Evolutionary conservation across 1,139 yeast genomes (phyloP), one percentile per base, ranked within the genome.

Genomic region (Suhomyces maxii): DNA sequence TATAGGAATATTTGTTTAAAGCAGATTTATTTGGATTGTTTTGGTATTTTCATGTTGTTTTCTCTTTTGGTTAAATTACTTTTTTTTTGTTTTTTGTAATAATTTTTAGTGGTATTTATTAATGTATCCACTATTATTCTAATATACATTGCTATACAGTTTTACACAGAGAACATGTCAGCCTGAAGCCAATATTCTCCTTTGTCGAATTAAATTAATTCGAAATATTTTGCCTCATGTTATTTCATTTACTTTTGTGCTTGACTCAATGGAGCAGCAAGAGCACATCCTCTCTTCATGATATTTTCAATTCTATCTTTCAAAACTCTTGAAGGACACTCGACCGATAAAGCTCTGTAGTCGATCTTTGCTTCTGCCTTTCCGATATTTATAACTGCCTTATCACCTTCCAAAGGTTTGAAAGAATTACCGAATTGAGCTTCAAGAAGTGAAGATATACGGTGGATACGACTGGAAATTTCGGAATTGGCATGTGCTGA

Each of bases 341-440:
- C 82, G 0, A 91, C 96, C 2, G 76, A 69, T 62, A 89, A 75
- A 38, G 77, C 79, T 2, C 73, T 65, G 54, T 85, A 88, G 54
- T 85, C 79, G 13, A 95, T 80, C 13, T 68, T 69, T 2, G 97
- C 99, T 43, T 74, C 82, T 52, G 77, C 81, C 51, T 83, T 83
- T 34, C 96, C 98, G 49, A 93, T 84, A 26, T 68, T 69, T 28
- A 86, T 78, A 5, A 68, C 69, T 1, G 89, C 91, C 12, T 72
- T 71, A 14, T 72, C 78, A 7, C 64, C 62, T 26, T 67, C 54
- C 2, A 69, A 70, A 7, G 67, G 58, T 6, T 64, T 64, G 48
- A 89, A 79, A 0, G 91, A 68, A 35, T 86, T 89, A 8, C 99
- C 99, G 68, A 93, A 93, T 60, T 93, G 99, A 0, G 95, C 91